A percentile compares a stretch with the other conserved stretches of the same genome.
Conservation (phyloP, 2,329 filamentous ascomycete species). For the Ophiostoma fasciatum region DNA sequence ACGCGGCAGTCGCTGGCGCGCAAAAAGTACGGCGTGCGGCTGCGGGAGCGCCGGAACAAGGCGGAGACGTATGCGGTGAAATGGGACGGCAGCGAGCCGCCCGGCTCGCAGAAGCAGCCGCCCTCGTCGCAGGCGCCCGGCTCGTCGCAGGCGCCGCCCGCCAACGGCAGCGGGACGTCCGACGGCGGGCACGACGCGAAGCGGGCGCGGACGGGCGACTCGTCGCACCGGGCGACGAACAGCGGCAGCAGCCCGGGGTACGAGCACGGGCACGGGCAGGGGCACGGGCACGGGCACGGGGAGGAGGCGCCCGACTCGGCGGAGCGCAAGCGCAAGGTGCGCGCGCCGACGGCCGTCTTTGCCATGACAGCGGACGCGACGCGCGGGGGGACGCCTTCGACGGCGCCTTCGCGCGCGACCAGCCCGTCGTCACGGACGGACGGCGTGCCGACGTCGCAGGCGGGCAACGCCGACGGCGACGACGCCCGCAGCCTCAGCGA, state of each 20-base stretch:
- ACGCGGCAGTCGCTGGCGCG: constrained; percentile 42
- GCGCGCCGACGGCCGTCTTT: not conserved
- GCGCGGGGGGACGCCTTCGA: too few relatives aligned
- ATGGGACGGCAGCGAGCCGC: constrained; percentile 19
- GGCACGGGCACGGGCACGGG: too few relatives aligned
- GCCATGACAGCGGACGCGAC: too few relatives aligned
- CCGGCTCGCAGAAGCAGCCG: too few relatives aligned
- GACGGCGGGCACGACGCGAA: constrained; percentile 17
- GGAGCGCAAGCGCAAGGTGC: not conserved
- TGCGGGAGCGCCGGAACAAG: constrained; percentile 32
- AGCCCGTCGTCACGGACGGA: constrained; percentile 27
- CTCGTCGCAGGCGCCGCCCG: too few relatives aligned
- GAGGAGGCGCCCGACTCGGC: not conserved
- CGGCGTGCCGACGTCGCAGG: constrained; percentile 16
- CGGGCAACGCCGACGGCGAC: constrained; percentile 14
- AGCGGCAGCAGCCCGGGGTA: not conserved
- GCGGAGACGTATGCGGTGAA: constrained; percentile 29
- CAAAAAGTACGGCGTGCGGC: constrained; percentile 41
- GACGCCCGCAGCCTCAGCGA: constrained; percentile 37
- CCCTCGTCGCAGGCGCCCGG: too few relatives aligned
- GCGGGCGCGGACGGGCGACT: constrained; percentile 12
- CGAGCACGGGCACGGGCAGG: too few relatives aligned
- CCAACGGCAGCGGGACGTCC: too few relatives aligned
- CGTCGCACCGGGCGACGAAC: not conserved
- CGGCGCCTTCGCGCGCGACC: not conserved